Evolutionary conservation across 257 asterid genomes (phyloP).

Genomic region (Ocimum tenuiflorum): DNA sequence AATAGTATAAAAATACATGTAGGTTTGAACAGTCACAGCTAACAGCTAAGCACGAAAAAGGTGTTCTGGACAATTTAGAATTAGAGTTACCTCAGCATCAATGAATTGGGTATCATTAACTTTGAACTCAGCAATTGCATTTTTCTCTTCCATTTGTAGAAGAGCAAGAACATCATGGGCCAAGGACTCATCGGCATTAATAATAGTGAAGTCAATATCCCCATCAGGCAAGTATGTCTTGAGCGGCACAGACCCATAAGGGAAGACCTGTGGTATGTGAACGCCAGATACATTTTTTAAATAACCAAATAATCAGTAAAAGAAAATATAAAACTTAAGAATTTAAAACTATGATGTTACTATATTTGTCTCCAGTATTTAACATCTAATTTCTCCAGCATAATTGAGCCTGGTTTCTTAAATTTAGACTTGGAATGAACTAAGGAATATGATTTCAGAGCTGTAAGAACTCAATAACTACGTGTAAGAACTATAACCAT

Average conservation of each 20-base stretch:
- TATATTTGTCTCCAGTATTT: not conserved
- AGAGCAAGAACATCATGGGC: slow-evolving; percentile 50
- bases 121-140: slow-evolving; percentile 48
- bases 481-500: too few relatives aligned
- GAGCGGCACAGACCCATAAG: slow-evolving; percentile 90
- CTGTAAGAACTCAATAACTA: too few relatives aligned
- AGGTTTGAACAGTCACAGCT: not conserved
- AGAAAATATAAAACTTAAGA: not conserved
- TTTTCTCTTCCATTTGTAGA: slow-evolving; percentile 50
- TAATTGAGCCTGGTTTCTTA: not conserved
- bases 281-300: slow-evolving; percentile 1
- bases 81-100: slow-evolving; percentile 57
- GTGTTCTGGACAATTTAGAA: not conserved
- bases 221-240: slow-evolving; percentile 92
- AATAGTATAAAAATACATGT: not conserved
- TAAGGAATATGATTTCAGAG: too few relatives aligned
- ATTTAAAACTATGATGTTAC: not conserved
- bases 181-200: slow-evolving; percentile 47
- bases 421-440: too few relatives aligned
- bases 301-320: not conserved
- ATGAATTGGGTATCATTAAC: slow-evolving; percentile 58
- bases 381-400: not conserved
- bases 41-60: slow-evolving; percentile 1
- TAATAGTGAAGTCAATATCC: slow-evolving; percentile 73
- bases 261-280: slow-evolving; percentile 40